Percentiles rank a stretch among this genome's conserved stretches.
Conservation (phyloP, 352 stramenopile genomes). For the Globisporangium parvum region DNA sequence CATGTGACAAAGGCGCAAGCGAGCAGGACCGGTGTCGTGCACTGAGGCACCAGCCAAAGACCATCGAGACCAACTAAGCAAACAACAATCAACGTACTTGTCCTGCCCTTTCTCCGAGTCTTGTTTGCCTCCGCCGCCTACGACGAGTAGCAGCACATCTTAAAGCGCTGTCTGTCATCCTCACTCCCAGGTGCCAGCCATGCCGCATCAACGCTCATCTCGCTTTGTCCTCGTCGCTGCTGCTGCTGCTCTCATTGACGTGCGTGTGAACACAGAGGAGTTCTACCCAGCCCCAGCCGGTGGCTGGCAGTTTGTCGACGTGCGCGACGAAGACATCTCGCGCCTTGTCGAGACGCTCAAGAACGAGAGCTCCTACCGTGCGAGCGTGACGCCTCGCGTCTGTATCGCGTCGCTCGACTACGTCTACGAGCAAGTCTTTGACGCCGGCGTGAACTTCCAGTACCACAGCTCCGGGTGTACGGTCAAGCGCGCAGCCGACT, state of each 20-base stretch:
- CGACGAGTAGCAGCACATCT: not conserved
- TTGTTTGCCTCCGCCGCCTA: not conserved
- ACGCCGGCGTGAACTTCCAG: conserved; percentile 7
- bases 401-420: conserved; percentile 81
- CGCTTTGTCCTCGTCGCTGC: no score
- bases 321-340: conserved; percentile 1
- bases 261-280: not conserved
- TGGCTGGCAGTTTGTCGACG: conserved; percentile 5
- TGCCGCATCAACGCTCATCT: not conserved
- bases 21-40: not conserved
- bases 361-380: conserved; percentile 53
- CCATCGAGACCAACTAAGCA: not conserved
- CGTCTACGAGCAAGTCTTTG: conserved; percentile 70
- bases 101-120: not conserved
- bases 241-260: not conserved
- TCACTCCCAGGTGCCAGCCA: no score
- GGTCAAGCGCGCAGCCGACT: not conserved
- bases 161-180: no score
- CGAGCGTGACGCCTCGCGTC: conserved; percentile 91
- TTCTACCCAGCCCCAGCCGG: not conserved
- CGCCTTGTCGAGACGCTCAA: conserved; percentile 4
- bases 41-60: no score
- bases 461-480: conserved; percentile 7
- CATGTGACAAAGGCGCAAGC: no score
- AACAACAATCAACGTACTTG: not conserved